Percentiles rank a stretch among this genome's conserved stretches.
Conservation (phyloP, 2,329 filamentous ascomycete species). For the Xylogone sp. region DNA sequence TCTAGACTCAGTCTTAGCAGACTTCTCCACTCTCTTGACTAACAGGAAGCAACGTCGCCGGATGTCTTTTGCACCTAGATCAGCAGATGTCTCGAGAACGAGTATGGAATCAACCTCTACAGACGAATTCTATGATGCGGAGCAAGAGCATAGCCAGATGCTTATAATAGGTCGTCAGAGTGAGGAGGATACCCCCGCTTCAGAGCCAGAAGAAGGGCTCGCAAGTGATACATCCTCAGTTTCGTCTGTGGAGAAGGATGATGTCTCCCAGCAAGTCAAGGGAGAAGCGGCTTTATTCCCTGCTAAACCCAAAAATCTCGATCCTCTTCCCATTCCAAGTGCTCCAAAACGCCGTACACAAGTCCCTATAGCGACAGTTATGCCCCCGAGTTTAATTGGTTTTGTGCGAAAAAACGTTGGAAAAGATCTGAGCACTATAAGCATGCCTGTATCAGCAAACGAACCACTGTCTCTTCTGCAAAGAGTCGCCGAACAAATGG, state of each 20-base stretch:
- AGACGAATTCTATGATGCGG: constrained; percentile 94
- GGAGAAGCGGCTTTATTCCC: constrained; percentile 74
- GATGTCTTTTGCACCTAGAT: constrained; percentile 44
- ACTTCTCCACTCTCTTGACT: constrained; percentile 74
- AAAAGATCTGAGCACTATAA: constrained; percentile 94
- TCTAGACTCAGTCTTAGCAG: constrained; percentile 75
- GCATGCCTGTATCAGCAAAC: constrained; percentile 96
- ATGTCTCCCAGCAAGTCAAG: constrained; percentile 37
- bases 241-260: constrained; percentile 55
- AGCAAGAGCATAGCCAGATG: constrained; percentile 58
- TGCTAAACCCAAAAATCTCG: constrained; percentile 67
- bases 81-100: constrained; percentile 40
- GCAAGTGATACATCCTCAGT: constrained; percentile 50
- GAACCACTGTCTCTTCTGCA: constrained; percentile 88
- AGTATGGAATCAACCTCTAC: constrained; percentile 79
- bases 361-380: constrained; percentile 69
- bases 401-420: constrained; percentile 97
- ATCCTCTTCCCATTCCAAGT: constrained; percentile 70
- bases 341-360: constrained; percentile 63
- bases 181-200: constrained; percentile 60
- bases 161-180: constrained; percentile 71
- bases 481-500: constrained; percentile 82
- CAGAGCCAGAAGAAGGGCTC: constrained; percentile 50
- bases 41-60: constrained; percentile 81
- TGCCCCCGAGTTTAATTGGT: constrained; percentile 86